Evolutionary conservation across 441 rosid species (phyloP).

Genomic region (Arabidopsis hybrid): DNA sequence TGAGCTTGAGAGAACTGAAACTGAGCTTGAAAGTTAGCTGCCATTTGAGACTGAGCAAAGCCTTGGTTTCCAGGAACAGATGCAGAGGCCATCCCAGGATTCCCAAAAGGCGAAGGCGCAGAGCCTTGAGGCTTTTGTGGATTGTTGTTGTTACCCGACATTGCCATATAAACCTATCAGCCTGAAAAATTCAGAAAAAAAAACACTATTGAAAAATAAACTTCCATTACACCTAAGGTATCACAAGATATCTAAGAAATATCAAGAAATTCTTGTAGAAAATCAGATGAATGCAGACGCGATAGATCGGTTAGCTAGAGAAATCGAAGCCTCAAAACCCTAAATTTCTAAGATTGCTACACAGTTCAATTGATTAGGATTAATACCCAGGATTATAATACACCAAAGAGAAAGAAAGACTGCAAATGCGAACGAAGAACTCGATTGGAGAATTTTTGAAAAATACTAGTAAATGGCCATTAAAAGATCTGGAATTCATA

Average conservation of each 20-base stretch:
- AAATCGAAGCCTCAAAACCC: slow-evolving; percentile 36
- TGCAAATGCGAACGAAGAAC: neutral
- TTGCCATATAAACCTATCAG: slow-evolving; percentile 34
- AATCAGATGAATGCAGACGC: neutral
- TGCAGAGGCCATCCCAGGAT: slow-evolving; percentile 66
- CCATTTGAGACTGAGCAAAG: slow-evolving; percentile 58
- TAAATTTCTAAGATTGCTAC: slow-evolving; percentile 18
- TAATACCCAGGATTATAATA: neutral
- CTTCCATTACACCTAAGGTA: neutral
- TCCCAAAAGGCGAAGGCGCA: slow-evolving; percentile 75
- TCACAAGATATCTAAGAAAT: neutral
- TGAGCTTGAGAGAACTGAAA: slow-evolving; percentile 91
- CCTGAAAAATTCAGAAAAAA: slow-evolving; percentile 28
- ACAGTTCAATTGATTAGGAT: neutral
- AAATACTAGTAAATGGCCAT: neutral
- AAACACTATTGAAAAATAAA: slow-evolving; percentile 1
- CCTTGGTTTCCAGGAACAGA: slow-evolving; percentile 60
- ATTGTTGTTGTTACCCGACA: slow-evolving; percentile 72
- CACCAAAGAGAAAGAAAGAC: neutral
- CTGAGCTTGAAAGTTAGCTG: slow-evolving; percentile 62
- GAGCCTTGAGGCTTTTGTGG: slow-evolving; percentile 67
- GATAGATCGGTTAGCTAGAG: slow-evolving; percentile 16
- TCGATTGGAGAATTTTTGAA: neutral
- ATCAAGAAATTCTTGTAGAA: neutral
- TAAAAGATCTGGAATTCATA: slow-evolving; percentile 22